A percentile compares a stretch with the other conserved stretches of the same genome.
phyloP scores from a whole-genome alignment of 768 basidiomycete species.

The Tremella mesenterica region DNA sequence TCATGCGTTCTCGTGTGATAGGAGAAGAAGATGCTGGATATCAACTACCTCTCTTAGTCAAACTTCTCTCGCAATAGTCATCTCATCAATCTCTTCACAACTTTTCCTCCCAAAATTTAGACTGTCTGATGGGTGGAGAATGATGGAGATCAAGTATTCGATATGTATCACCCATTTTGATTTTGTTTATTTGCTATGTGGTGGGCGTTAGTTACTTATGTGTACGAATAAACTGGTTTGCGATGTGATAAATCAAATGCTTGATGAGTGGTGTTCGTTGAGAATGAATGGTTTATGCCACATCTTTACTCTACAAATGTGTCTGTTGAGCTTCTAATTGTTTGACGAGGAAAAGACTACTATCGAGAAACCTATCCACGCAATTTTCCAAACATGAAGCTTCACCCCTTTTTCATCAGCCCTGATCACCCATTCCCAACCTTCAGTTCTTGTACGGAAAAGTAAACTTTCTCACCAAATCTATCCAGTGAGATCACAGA shows the following conservation, averaged over 20 bases:
- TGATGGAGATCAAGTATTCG: too few species aligned
- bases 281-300: too few species aligned
- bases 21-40: conserved; percentile 38
- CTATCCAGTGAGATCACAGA: too few species aligned
- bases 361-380: conserved; percentile 84
- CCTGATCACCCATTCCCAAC: neutral
- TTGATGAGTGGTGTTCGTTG: neutral
- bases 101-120: too few species aligned
- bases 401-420: conserved; percentile 49
- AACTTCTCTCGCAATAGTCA: conserved; percentile 13
- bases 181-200: too few species aligned
- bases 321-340: conserved; percentile 48
- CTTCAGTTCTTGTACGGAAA: too few species aligned
- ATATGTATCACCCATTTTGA: too few species aligned
- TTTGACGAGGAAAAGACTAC: conserved; percentile 70
- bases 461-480: neutral
- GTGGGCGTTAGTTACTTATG: too few species aligned
- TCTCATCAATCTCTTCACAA: too few species aligned
- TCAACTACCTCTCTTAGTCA: conserved; percentile 41
- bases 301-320: conserved; percentile 23
- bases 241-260: neutral
- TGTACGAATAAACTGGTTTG: too few species aligned
- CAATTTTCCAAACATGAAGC: conserved; percentile 78
- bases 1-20: conserved; percentile 34
- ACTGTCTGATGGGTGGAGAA: too few species aligned